These are phyloP conservation scores for Globomyces pollinis-pini DNA, from an alignment of 192 early-diverging fungal genomes.

Conservation along the genomic window DNA sequence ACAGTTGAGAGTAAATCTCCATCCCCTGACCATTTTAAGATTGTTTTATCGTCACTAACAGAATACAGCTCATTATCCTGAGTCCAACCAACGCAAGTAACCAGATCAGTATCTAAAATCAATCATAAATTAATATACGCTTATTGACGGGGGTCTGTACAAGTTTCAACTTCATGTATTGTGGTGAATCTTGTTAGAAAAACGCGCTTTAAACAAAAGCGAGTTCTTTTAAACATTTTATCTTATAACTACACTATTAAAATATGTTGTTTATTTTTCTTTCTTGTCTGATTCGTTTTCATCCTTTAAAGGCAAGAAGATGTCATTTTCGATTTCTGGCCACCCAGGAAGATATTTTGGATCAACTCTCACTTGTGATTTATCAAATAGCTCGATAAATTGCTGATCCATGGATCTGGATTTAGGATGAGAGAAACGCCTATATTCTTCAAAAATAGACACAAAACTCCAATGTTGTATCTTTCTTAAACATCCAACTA, in stretches of 20 bases:
- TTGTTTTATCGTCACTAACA: slow-evolving; percentile 39
- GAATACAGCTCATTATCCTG: slow-evolving; percentile 51
- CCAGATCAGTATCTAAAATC: slow-evolving; percentile 43
- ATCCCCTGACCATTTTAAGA: slow-evolving; percentile 44
- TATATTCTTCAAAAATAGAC: slow-evolving; percentile 96
- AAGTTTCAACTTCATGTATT: slow-evolving; percentile 17
- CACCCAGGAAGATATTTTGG: slow-evolving; percentile 38
- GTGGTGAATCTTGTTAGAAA: slow-evolving; percentile 31
- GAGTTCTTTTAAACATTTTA: too few species aligned
- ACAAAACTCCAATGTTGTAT: slow-evolving; percentile 91
- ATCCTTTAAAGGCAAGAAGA: neutral
- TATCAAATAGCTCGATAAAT: slow-evolving; percentile 55
- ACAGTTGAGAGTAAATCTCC: slow-evolving; percentile 39
- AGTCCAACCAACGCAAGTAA: slow-evolving; percentile 48
- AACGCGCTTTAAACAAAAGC: too few species aligned
- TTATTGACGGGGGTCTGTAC: slow-evolving; percentile 2
- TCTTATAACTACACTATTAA: too few species aligned
- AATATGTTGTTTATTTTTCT: neutral
- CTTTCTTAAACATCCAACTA: slow-evolving; percentile 93
- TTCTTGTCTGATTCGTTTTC: neutral
- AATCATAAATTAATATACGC: slow-evolving; percentile 19
- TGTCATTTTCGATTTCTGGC: slow-evolving; percentile 29
- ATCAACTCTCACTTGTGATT: slow-evolving; percentile 31
- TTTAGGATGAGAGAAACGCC: slow-evolving; percentile 64
- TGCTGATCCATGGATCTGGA: slow-evolving; percentile 49